phyloP scores from a whole-genome alignment of 2,329 filamentous ascomycete genomes.

The Furcasterigmium sp. region DNA sequence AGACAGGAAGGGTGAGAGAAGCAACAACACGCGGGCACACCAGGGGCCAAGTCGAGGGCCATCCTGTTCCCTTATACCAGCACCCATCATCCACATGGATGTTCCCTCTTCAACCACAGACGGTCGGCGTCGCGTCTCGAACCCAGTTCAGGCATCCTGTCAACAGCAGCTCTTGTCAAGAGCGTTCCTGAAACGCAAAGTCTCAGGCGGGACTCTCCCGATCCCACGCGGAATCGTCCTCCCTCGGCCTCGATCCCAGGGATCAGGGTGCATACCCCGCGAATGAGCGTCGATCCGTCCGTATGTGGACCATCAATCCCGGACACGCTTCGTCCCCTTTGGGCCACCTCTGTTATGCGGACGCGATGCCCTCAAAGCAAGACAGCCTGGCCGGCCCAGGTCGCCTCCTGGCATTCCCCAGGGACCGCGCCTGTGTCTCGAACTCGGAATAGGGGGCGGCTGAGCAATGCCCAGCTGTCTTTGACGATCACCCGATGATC shows the following conservation, averaged over 20 bases:
- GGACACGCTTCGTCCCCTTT: slow-evolving; percentile 1
- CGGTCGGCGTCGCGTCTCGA: slow-evolving; percentile 1
- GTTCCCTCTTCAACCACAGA: neutral
- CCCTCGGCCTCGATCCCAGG: neutral
- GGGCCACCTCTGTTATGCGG: slow-evolving; percentile 1
- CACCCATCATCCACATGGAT: neutral
- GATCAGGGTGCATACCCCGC: slow-evolving; percentile 1
- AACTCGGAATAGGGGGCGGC: neutral
- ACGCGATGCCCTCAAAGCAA: neutral
- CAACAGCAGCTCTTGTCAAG: neutral
- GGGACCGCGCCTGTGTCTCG: too few relatives aligned
- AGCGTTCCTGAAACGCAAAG: slow-evolving; percentile 1
- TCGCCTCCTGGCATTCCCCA: too few relatives aligned
- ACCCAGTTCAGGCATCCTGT: neutral
- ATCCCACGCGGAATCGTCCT: neutral
- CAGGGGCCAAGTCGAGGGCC: too few relatives aligned
- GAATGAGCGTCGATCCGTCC: slow-evolving; percentile 3
- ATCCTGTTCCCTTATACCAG: neutral
- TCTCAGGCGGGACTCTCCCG: neutral
- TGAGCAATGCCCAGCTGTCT: neutral
- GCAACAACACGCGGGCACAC: too few relatives aligned
- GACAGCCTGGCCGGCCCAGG: neutral
- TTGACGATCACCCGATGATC: neutral
- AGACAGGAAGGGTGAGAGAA: too few relatives aligned
- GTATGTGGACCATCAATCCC: slow-evolving; percentile 1